Percentiles rank a stretch among this genome's conserved stretches.
Conservation (phyloP, 306 rosid genomes). For the Inga laurina region DNA sequence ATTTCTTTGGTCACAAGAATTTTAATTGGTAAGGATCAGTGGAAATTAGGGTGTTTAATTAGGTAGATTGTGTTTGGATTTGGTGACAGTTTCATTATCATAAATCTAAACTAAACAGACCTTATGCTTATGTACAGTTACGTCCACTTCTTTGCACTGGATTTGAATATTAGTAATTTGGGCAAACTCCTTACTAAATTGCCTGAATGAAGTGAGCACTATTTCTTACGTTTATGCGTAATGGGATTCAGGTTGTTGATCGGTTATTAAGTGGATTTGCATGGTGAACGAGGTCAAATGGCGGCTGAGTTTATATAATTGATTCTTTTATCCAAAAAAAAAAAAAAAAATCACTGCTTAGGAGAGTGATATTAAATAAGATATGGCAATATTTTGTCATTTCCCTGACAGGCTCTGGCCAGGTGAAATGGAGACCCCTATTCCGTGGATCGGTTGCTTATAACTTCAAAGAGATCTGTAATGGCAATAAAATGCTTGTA, state of each 20-base stretch:
- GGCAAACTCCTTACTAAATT: conserved; percentile 1
- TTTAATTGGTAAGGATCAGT: conserved; percentile 24
- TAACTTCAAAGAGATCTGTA: conserved; percentile 9
- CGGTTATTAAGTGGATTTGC: not conserved
- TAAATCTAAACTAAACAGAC: conserved; percentile 19
- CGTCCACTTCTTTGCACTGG: conserved; percentile 26
- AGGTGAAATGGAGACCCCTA: conserved; percentile 18
- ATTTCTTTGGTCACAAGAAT: not conserved
- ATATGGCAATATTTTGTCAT: conserved; percentile 14
- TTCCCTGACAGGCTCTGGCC: not conserved
- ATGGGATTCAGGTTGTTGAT: conserved; percentile 8
- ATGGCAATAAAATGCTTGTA: conserved; percentile 16
- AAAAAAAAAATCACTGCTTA: conserved; percentile 2
- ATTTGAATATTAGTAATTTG: conserved; percentile 26
- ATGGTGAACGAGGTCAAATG: not conserved
- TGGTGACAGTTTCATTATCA: conserved; percentile 1
- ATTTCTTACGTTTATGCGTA: conserved; percentile 11
- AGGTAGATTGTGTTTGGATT: conserved; percentile 29
- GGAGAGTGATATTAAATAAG: conserved; percentile 24
- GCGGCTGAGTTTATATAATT: not conserved
- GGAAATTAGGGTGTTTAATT: conserved; percentile 16
- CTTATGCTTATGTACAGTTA: conserved; percentile 7
- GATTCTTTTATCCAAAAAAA: too few species aligned
- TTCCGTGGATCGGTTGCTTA: not conserved
- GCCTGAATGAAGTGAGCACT: conserved; percentile 28